Conservation (phyloP, 202 grass and related monocot species). For the Eragrostis tef region DNA sequence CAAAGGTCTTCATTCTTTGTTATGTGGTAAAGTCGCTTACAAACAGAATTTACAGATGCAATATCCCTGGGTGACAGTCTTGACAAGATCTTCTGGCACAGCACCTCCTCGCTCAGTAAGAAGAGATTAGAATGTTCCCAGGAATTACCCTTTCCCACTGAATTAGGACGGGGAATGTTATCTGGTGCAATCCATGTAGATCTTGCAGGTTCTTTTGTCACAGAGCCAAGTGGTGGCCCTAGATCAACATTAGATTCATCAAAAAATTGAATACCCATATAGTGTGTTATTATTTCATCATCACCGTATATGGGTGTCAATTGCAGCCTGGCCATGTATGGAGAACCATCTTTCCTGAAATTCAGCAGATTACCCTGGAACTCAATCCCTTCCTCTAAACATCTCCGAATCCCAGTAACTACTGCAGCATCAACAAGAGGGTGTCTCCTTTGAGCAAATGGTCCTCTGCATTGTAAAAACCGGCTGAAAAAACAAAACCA, state of each 20-base stretch:
- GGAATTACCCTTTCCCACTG: slow-evolving; percentile 53
- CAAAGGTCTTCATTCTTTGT: slow-evolving; percentile 94
- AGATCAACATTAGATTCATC: slow-evolving; percentile 70
- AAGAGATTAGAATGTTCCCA: slow-evolving; percentile 75
- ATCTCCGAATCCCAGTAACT: slow-evolving; percentile 79
- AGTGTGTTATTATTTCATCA: slow-evolving; percentile 85
- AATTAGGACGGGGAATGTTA: slow-evolving; percentile 39
- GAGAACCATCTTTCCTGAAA: slow-evolving; percentile 93
- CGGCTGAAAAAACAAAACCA: slow-evolving; percentile 54
- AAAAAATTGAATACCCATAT: slow-evolving; percentile 92
- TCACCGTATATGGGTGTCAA: slow-evolving; percentile 90
- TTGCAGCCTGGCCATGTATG: slow-evolving; percentile 77
- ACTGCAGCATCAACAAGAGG: slow-evolving; percentile 80
- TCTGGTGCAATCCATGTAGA: slow-evolving; percentile 49
- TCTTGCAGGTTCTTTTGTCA: slow-evolving; percentile 57
- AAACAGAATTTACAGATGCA: slow-evolving; percentile 86
- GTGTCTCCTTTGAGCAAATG: slow-evolving; percentile 86
- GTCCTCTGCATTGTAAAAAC: slow-evolving; percentile 89
- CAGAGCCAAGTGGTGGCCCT: slow-evolving; percentile 63
- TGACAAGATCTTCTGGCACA: slow-evolving; percentile 85
- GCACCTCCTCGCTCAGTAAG: slow-evolving; percentile 80
- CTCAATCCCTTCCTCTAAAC: slow-evolving; percentile 73
- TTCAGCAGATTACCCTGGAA: slow-evolving; percentile 91
- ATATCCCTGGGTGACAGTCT: slow-evolving; percentile 88
- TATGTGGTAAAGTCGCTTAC: slow-evolving; percentile 66